Evolutionary conservation across 768 basidiomycete species (phyloP).

Genomic region (Fibroporia radiculosa): DNA sequence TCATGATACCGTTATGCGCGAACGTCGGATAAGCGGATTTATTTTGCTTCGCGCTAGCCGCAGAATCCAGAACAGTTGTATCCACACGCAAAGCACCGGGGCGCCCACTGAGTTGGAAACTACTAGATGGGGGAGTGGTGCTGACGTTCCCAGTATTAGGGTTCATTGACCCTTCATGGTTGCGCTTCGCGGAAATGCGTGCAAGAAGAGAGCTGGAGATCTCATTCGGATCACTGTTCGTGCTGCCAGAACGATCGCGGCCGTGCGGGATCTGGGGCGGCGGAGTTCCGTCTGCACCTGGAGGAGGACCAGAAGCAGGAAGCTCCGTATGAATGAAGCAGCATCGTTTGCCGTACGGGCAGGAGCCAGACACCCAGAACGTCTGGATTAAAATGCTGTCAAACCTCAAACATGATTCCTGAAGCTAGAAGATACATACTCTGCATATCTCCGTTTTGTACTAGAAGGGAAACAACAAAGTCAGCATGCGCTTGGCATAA

Average conservation of each 20-base stretch:
- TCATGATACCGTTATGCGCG: constrained; percentile 46
- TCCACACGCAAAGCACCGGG: constrained; percentile 70
- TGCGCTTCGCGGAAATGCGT: constrained; percentile 66
- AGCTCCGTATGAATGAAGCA: constrained; percentile 92
- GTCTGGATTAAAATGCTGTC: constrained; percentile 40
- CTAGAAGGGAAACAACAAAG: constrained; percentile 30
- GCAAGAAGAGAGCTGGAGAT: constrained; percentile 66
- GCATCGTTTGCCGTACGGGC: constrained; percentile 87
- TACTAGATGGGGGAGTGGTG: constrained; percentile 41
- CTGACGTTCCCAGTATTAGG: constrained; percentile 27
- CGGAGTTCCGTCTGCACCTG: constrained; percentile 44
- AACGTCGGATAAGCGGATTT: constrained; percentile 77
- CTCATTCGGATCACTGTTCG: constrained; percentile 73
- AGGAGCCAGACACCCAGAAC: constrained; percentile 91
- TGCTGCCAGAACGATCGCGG: constrained; percentile 60
- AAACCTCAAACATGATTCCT: background rate
- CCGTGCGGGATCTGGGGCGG: constrained; percentile 39
- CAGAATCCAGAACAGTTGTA: constrained; percentile 49
- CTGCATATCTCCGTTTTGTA: constrained; percentile 94
- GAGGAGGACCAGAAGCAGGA: constrained; percentile 52
- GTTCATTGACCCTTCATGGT: constrained; percentile 32
- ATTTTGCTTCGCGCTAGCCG: constrained; percentile 62
- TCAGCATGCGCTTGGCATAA: background rate
- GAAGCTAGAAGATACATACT: constrained; percentile 35
- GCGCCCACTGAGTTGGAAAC: constrained; percentile 33